A percentile compares a stretch with the other conserved stretches of the same genome.
Evolutionary conservation across 129 eudicot species (phyloP).

Genomic region (Centaurea solstitialis): DNA sequence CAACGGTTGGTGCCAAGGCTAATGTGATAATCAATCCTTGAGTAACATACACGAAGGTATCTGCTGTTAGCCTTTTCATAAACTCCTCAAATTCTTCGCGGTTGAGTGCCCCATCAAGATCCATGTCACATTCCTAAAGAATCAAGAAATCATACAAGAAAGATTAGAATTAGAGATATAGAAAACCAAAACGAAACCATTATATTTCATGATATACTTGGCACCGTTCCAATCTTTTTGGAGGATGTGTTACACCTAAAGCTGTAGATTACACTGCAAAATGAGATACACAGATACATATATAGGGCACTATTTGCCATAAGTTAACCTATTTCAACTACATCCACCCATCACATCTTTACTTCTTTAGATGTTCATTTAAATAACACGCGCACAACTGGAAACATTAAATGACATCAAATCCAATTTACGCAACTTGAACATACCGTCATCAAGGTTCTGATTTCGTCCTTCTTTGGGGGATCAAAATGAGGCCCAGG

Average conservation of each 20-base stretch:
- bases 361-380: background rate
- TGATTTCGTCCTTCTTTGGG: constrained; percentile 72
- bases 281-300: too few species aligned
- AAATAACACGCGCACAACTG: background rate
- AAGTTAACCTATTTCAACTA: too few species aligned
- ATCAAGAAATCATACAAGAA: background rate
- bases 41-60: constrained; percentile 65
- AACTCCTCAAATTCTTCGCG: constrained; percentile 79
- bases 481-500: constrained; percentile 99
- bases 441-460: constrained; percentile 71
- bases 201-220: too few species aligned
- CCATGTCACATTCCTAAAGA: constrained; percentile 67
- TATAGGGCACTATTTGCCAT: too few species aligned
- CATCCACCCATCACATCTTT: background rate
- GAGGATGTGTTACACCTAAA: too few species aligned
- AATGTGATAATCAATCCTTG: constrained; percentile 84
- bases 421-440: constrained; percentile 6
- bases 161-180: background rate
- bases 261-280: too few species aligned
- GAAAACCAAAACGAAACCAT: background rate
- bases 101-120: constrained; percentile 78
- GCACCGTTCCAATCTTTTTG: too few species aligned
- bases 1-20: constrained; percentile 84
- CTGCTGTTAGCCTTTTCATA: constrained; percentile 53
- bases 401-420: background rate